A percentile compares a stretch with the other conserved stretches of the same genome.
Conservation (phyloP, 768 basidiomycete genomes). For the Boletus tylopilopsis region DNA sequence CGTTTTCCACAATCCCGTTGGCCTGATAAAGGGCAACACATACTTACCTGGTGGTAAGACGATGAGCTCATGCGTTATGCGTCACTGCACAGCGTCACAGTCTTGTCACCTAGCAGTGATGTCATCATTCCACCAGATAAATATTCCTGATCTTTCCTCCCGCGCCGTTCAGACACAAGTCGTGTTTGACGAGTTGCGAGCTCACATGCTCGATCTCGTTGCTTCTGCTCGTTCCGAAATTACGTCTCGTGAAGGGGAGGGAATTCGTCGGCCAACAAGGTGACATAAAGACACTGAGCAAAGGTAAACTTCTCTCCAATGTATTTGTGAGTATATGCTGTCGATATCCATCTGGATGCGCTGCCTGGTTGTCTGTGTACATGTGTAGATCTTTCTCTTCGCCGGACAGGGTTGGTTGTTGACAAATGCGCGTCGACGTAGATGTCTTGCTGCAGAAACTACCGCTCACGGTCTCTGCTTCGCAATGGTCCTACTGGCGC, state of each 20-base stretch:
- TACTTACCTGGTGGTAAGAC: no score
- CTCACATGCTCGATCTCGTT: conserved; percentile 41
- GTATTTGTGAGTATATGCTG: conserved; percentile 40
- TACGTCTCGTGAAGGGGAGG: conserved; percentile 21
- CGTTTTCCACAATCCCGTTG: no score
- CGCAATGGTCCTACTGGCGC: conserved; percentile 41
- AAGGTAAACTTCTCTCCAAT: conserved; percentile 46
- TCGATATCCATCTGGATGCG: background rate
- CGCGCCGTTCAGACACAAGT: conserved; percentile 25
- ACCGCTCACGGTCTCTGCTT: conserved; percentile 44
- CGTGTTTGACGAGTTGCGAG: conserved; percentile 36
- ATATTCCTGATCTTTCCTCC: conserved; percentile 36
- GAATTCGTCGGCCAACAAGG: conserved; percentile 34
- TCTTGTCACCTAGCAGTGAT: no score
- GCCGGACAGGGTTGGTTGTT: conserved; percentile 43
- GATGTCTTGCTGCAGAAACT: conserved; percentile 38
- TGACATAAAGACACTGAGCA: conserved; percentile 32
- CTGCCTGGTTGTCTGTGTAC: background rate
- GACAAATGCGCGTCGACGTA: background rate
- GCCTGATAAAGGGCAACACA: no score
- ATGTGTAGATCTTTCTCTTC: conserved; percentile 40
- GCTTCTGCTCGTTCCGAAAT: conserved; percentile 36
- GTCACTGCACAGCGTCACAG: no score
- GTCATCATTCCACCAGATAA: no score
- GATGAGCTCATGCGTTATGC: no score